Base-by-base conservation (phyloP, 1,139 yeast species). In the Ogataea hybrid region DNA sequence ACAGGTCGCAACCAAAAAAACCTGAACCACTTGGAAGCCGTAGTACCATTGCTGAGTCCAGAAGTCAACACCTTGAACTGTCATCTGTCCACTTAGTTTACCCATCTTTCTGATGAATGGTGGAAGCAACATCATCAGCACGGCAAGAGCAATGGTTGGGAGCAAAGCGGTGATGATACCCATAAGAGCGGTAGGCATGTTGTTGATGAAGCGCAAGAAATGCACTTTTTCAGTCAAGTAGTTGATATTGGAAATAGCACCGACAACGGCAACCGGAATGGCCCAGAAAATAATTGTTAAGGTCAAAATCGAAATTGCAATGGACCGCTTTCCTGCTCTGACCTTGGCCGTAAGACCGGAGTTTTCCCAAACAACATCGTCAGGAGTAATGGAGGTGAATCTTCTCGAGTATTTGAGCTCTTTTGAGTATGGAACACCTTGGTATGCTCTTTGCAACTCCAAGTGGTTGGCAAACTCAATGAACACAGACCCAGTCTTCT, bases 241-340 rank as follows among this genome's bases (percentile, higher is more conserved):
- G 50, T 84, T 79, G 54, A 92, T 76, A 66, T 90, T 90, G 17
- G 97, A 89, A 52, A 92, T 77, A 58, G 83, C 71, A 81, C 97
- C 97, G 43, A 92, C 96, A 62, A 88, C 87, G 2, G 97, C 96
- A 40, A 90, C 97, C 14, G 97, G 97, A 56, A 89, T 73, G 46
- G 96, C 77, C 97, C 97, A 92, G 62, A 89, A 84, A 43, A 90
- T 75, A 49, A 88, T 77, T 58, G 84, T 64, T 40, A 72, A 63
- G 20, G 77, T 68, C 49, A 77, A 68, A 40, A 75, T 61, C 9
- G 77, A 63, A 17, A 61, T 55, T 3, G 67, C 63, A 49, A 73
- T 54, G 22, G 67, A 37, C 41, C 61, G 63, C 56, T 76, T 72
- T 17, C 64, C 53, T 43, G 69, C 59, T 62, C 80, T 69, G 46